Evolutionary conservation across 208 protist genomes (phyloP).

Genomic region (Leishmania gerbilli): DNA sequence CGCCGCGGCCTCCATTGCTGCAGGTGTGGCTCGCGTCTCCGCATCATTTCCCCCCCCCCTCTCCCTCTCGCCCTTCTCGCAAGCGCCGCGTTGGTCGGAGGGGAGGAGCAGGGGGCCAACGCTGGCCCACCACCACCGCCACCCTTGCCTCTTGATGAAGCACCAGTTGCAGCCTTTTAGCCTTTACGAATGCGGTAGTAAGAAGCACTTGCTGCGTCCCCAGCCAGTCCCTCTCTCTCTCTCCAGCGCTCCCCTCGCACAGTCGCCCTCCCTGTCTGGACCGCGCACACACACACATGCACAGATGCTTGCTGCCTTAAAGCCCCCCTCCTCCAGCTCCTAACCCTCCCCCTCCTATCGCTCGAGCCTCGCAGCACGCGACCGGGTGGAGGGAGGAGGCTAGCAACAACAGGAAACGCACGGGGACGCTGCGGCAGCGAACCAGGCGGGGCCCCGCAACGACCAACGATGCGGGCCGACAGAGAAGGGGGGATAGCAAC

Average conservation of each 20-base stretch:
- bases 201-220: background rate
- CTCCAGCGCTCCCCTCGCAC: background rate
- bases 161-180: background rate
- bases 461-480: background rate
- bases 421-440: background rate
- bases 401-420: background rate
- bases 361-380: background rate
- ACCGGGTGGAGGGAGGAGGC: background rate
- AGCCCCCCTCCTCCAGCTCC: background rate
- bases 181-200: background rate
- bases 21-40: background rate
- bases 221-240: background rate
- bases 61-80: background rate
- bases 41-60: background rate
- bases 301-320: background rate
- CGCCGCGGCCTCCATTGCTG: background rate
- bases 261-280: background rate
- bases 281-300: background rate
- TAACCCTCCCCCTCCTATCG: background rate
- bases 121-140: background rate
- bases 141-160: background rate
- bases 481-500: background rate
- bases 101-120: too few relatives aligned
- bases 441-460: background rate
- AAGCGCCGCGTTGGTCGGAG: background rate